These are phyloP conservation scores for Posidonia australis DNA, from an alignment of 106 monocot species.

Conservation along the genomic window DNA sequence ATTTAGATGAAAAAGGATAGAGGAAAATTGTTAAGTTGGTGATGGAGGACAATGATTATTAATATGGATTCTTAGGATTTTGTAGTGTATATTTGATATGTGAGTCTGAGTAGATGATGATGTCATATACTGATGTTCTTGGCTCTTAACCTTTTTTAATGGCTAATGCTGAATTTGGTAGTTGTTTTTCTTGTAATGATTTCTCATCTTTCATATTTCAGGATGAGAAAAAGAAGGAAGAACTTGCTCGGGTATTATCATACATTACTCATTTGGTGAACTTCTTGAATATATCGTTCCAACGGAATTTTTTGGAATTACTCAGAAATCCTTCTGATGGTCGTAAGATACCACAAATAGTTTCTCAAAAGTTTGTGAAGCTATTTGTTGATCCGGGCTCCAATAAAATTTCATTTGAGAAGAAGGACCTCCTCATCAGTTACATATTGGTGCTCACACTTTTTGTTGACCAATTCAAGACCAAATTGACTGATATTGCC, in stretches of 20 bases:
- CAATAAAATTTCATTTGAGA: slow-evolving; percentile 25
- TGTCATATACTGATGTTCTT: no score
- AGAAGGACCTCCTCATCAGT: slow-evolving; percentile 61
- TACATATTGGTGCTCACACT: slow-evolving; percentile 85
- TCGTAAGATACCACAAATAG: slow-evolving; percentile 32
- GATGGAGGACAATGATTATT: no score
- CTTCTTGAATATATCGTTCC: slow-evolving; percentile 16
- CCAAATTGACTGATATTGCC: slow-evolving; percentile 43
- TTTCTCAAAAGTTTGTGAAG: slow-evolving; percentile 32
- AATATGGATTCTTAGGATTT: no score
- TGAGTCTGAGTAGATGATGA: no score
- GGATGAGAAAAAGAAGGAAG: slow-evolving; percentile 42
- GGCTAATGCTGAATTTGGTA: background rate
- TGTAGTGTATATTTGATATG: no score
- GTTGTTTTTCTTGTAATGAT: background rate
- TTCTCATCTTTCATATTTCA: slow-evolving; percentile 18
- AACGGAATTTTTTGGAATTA: background rate
- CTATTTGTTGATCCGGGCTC: slow-evolving; percentile 52
- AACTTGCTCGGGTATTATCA: slow-evolving; percentile 49
- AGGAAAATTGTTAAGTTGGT: no score
- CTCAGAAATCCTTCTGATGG: background rate
- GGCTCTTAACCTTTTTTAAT: background rate
- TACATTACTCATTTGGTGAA: slow-evolving; percentile 70
- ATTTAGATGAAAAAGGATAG: no score
- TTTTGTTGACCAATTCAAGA: slow-evolving; percentile 53